Conservation (phyloP, 2,329 filamentous ascomycete genomes). For the Verticillium longisporum region DNA sequence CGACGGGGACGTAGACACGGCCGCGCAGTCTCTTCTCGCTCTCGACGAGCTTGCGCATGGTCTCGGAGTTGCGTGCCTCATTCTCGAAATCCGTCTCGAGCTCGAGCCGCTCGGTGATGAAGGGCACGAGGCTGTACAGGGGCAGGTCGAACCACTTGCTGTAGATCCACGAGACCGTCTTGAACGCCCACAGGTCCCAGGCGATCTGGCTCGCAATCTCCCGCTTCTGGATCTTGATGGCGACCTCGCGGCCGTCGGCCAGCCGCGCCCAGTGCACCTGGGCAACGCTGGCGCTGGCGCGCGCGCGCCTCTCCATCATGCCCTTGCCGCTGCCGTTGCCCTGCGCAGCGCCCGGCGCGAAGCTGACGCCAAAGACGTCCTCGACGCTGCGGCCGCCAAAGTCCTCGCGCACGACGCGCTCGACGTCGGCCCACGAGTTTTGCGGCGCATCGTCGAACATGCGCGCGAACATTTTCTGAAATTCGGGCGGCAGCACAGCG, state of each 20-base stretch:
- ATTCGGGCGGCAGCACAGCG: slow-evolving; percentile 85
- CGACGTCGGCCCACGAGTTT: slow-evolving; percentile 79
- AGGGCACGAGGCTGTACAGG: slow-evolving; percentile 83
- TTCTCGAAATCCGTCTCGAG: slow-evolving; percentile 93
- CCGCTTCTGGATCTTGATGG: slow-evolving; percentile 92
- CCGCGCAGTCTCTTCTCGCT: slow-evolving; percentile 68
- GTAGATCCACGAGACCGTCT: slow-evolving; percentile 77
- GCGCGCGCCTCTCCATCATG: slow-evolving; percentile 51
- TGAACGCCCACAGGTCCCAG: slow-evolving; percentile 96
- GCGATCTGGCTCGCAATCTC: slow-evolving; percentile 87
- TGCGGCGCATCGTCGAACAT: slow-evolving; percentile 99
- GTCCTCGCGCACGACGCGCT: slow-evolving; percentile 79
- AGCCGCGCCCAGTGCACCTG: slow-evolving; percentile 94
- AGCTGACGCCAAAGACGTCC: slow-evolving; percentile 88
- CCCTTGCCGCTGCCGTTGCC: slow-evolving; percentile 61
- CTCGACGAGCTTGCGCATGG: slow-evolving; percentile 72
- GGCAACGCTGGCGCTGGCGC: slow-evolving; percentile 84
- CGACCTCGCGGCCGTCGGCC: slow-evolving; percentile 81
- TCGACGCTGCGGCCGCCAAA: slow-evolving; percentile 79
- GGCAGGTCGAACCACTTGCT: slow-evolving; percentile 89
- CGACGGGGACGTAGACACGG: slow-evolving; percentile 80
- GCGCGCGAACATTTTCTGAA: slow-evolving; percentile 88
- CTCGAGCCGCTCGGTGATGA: slow-evolving; percentile 84
- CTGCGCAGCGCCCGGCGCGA: no score
- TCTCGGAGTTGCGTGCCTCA: slow-evolving; percentile 81